phyloP scores from a whole-genome alignment of 768 basidiomycete genomes.

The Mycena chlorophos region DNA sequence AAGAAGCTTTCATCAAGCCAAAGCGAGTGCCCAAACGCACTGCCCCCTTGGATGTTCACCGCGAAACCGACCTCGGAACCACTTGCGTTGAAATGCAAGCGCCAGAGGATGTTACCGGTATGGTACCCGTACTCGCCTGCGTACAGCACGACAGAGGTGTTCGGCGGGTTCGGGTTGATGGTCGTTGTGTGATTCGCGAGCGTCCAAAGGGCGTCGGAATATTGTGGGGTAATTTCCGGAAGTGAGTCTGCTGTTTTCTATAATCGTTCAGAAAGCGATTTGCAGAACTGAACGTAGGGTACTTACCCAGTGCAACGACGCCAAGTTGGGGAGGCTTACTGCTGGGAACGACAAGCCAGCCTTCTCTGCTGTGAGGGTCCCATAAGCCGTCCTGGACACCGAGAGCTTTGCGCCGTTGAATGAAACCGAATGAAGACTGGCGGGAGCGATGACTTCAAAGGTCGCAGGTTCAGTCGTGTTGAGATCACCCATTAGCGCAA shows the following conservation, averaged over 20 bases:
- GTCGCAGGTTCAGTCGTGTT: slow-evolving; percentile 36
- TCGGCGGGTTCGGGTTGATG: slow-evolving; percentile 39
- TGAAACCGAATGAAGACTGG: slow-evolving; percentile 38
- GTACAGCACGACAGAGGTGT: slow-evolving; percentile 45
- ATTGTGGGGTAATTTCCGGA: slow-evolving; percentile 41
- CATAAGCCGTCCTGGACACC: slow-evolving; percentile 40
- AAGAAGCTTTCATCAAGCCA: slow-evolving; percentile 51
- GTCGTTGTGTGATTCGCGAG: slow-evolving; percentile 42
- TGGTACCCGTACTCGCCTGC: slow-evolving; percentile 53
- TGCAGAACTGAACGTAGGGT: background rate
- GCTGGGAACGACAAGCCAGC: slow-evolving; percentile 34
- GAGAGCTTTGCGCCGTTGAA: slow-evolving; percentile 43
- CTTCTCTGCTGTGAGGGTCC: slow-evolving; percentile 38
- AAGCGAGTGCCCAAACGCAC: slow-evolving; percentile 49
- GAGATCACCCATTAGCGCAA: slow-evolving; percentile 46
- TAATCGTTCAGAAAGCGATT: background rate
- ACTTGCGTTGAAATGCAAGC: slow-evolving; percentile 49
- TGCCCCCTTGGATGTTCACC: slow-evolving; percentile 43
- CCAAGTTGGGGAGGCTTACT: slow-evolving; percentile 36
- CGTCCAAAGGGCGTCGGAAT: slow-evolving; percentile 46
- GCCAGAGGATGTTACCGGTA: slow-evolving; percentile 54
- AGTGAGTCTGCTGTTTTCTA: slow-evolving; percentile 45
- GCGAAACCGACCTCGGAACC: slow-evolving; percentile 46
- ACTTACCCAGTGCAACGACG: slow-evolving; percentile 39
- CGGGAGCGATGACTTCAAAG: slow-evolving; percentile 51